Base-by-base conservation (phyloP, 495 filamentous ascomycete genomes). In the Xylaria sp. region DNA sequence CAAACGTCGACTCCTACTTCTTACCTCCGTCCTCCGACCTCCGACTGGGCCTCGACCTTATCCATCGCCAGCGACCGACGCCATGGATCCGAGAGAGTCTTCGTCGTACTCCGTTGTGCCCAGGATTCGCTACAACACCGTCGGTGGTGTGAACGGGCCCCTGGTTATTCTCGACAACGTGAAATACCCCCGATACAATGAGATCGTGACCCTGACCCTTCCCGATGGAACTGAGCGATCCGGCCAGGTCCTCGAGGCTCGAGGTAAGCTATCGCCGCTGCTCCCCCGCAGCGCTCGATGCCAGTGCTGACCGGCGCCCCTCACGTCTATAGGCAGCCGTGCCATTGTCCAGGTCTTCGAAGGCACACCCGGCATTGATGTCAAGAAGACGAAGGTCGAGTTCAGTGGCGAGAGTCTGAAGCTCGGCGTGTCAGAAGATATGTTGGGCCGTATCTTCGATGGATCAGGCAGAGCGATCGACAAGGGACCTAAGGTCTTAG, bases 361-460 rank as follows among this genome's bases (percentile, higher is more conserved):
- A 84, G 97, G 97, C 73, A 99, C 97, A 72, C 77, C 95, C 6
- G 97, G 97, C 77, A 93, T 98, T 77, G 97, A 99, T 87, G 97
- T 98, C 72, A 98, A 98, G 88, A 98, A 94, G 93, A 97, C 95
- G 17, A 95, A 92, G 86, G 96, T 99, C 81, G 94, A 98, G 78
- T 97, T 99, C 81, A 96, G 92, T 62, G 96, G 97, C 44, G 89
- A 97, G 84, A 98, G 93, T 83, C 86, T 99, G 84, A 98, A 98
- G 86, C 90, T 99, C 59, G 95, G 96, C 79, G 97, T 99, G 68
- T 98, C 96, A 46, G 97, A 99, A 83, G 97, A 98, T 85, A 99
- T 99, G 97, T 83, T 98, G 82, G 97, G 97, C 73, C 94, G 97
- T 83, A 94, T 97, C 78, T 99, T 99, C 80, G 95, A 99, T 84